phyloP scores from a whole-genome alignment of 805 yeast genomes.

The Hanseniaspora thailandica region DNA sequence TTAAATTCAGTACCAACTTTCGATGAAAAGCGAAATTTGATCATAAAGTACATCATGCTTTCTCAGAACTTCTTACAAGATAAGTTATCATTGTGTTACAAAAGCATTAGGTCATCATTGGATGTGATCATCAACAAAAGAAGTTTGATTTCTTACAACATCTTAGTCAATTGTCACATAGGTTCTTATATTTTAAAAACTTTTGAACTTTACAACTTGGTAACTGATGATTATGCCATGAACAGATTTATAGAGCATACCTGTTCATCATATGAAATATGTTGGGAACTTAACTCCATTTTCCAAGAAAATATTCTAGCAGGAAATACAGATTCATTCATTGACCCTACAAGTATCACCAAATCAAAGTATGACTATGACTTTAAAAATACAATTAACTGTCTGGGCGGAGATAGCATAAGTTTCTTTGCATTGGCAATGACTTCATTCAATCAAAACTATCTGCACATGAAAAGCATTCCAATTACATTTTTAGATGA shows the following conservation, averaged over 20 bases:
- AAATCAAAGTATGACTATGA: conserved; percentile 2
- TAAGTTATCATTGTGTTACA: neutral
- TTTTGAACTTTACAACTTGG: conserved; percentile 7
- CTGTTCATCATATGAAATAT: conserved; percentile 8
- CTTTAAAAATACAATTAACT: conserved; percentile 2
- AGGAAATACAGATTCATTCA: neutral
- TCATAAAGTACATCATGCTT: neutral
- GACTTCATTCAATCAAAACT: neutral
- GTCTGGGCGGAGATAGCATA: conserved; percentile 8
- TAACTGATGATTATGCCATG: conserved; percentile 2
- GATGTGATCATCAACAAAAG: neutral
- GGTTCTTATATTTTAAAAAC: neutral
- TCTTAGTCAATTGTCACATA: conserved; percentile 2
- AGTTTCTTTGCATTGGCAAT: conserved; percentile 6
- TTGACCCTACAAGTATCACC: neutral
- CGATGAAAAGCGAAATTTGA: conserved; percentile 3
- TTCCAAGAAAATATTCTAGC: neutral
- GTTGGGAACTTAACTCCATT: neutral
- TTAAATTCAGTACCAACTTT: neutral
- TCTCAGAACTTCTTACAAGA: neutral
- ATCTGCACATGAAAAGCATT: conserved; percentile 7
- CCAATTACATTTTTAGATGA: conserved; percentile 14
- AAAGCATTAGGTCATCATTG: neutral
- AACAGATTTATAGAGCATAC: conserved; percentile 3
- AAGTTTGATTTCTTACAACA: neutral